Conservation (phyloP, 2,329 filamentous ascomycete genomes). For the Colletotrichum musicola region DNA sequence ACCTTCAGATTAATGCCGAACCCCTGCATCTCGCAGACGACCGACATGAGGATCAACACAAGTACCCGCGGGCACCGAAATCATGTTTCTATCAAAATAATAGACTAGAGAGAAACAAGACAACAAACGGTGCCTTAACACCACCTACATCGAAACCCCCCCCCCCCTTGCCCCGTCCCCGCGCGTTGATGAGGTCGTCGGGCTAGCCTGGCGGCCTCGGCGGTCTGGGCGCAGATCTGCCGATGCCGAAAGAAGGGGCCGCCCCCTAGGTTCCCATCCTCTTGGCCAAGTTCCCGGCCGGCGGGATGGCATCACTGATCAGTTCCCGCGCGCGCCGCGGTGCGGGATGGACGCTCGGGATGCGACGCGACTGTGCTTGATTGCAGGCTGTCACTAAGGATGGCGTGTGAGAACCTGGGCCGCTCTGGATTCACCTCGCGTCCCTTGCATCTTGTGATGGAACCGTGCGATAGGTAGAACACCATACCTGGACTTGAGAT, state of each 20-base stretch:
- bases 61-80: background rate
- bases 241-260: background rate
- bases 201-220: background rate
- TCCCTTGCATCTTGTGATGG: background rate
- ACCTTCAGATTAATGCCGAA: background rate
- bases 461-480: background rate
- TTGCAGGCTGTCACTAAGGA: background rate
- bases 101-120: background rate
- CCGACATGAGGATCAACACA: background rate
- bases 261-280: background rate
- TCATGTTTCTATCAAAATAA: background rate
- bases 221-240: background rate
- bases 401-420: background rate
- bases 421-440: background rate
- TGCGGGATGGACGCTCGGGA: slow-evolving; percentile 17
- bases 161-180: too few relatives aligned
- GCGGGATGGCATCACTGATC: background rate
- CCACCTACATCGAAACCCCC: too few relatives aligned
- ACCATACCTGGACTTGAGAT: background rate
- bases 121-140: background rate
- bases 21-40: background rate
- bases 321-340: background rate
- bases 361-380: background rate
- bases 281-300: background rate
- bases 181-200: background rate